phyloP scores from a whole-genome alignment of 1,284 basidiomycete genomes.

The Leccinum pachyderme region DNA sequence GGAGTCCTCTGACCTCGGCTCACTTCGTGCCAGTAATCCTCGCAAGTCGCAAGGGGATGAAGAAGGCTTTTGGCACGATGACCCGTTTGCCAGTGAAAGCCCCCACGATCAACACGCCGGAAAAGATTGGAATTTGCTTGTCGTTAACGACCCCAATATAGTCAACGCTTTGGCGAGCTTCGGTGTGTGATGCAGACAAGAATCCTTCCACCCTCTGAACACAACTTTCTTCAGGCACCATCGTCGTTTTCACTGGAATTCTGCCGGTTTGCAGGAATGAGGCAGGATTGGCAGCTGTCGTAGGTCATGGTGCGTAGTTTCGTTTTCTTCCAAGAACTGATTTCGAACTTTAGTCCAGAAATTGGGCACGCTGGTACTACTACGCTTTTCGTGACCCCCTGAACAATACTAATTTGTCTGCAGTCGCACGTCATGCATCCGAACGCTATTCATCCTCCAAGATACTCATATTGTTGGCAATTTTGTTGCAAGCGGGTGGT shows the following conservation, averaged over 20 bases:
- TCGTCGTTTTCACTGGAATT: constrained; percentile 91
- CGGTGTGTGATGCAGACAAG: constrained; percentile 42
- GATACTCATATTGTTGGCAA: constrained; percentile 49
- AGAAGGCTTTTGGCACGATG: constrained; percentile 24
- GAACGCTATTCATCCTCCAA: constrained; percentile 66
- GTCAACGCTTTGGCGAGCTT: constrained; percentile 84
- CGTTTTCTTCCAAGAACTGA: background rate
- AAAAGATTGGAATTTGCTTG: constrained; percentile 73
- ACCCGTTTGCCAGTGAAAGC: constrained; percentile 23
- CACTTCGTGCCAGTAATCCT: constrained; percentile 15
- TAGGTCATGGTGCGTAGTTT: constrained; percentile 72
- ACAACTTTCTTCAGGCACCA: constrained; percentile 46
- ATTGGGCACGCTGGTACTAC: constrained; percentile 80
- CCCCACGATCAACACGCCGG: constrained; percentile 24
- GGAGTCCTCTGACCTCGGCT: constrained; percentile 67
- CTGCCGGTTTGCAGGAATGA: constrained; percentile 78
- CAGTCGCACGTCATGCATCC: constrained; percentile 75
- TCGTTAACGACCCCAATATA: constrained; percentile 72
- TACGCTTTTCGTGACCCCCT: constrained; percentile 1
- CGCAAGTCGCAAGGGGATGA: constrained; percentile 3
- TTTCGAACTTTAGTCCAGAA: constrained; percentile 45
- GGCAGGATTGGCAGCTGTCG: constrained; percentile 81
- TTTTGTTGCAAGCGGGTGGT: constrained; percentile 53
- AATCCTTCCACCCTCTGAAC: background rate
- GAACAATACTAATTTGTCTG: constrained; percentile 6